Base-by-base conservation (phyloP, 2,329 filamentous ascomycete species). In the Pseudodiploospora longispora region DNA sequence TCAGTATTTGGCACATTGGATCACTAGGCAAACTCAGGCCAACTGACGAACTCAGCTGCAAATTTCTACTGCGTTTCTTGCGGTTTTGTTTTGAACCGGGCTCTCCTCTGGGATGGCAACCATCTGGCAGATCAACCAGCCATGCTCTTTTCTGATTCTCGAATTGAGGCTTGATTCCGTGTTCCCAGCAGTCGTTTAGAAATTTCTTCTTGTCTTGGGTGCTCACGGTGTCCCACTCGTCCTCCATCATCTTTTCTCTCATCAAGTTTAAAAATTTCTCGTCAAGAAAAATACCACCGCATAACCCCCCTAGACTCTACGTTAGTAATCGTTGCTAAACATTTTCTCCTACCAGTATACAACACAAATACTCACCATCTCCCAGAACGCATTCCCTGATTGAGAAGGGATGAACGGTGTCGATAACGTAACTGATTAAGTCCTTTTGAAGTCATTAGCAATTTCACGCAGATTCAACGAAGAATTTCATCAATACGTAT, bases 211-310 rank as follows among this genome's bases (percentile, higher is more conserved):
- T 0, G 34, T 40, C 0, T 6, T 5, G 8, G 1, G 8, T 27
- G 4, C 6, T 6, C 36, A 38, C 3, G 5, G 29, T 19, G 19
- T 32, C 2, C 55, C 56, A 61, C 0, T 37, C 29, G 0, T 10
- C 2, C 0, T 6, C 4, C 0, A 38, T 3, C 0, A 64, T 27
- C 6, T 59, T 61, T 0, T 5, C 2, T 29, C 55, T 48, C 9
- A 69, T 46, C 2, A 63, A 33, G 0, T 42, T 1, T 0, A 57
- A 1, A 27, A 69, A 69, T 0, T 33, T 47, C 2, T 69, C 56
- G 29, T 69, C 64, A 0, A 70, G 54, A 6, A 69, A 66, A 0
- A 67, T 52, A 0, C 52, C 64, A 1, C 66, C 65, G 2, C 62
- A 67, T 0, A 70, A 51, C 0, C 19, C 57, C 2, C 63, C 64